phyloP scores from a whole-genome alignment of 2,329 filamentous ascomycete species.

The Ascomycota sp. region DNA sequence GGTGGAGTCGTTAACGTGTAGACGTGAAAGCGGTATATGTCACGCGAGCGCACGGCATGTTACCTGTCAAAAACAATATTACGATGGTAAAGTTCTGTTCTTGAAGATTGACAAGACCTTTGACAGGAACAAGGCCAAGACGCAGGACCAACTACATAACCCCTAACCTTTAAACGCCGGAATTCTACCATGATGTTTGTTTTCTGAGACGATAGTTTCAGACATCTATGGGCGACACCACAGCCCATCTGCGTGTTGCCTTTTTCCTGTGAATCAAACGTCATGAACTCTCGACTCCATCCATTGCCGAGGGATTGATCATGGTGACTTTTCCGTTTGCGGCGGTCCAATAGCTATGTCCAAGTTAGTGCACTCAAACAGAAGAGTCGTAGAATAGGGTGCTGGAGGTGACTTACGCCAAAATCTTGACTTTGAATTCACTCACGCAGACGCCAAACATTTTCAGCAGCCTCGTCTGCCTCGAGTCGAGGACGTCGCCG shows the following conservation, averaged over 20 bases:
- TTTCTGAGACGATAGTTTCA: not conserved
- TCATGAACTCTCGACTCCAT: slow-evolving; percentile 9
- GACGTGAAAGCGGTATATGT: no score
- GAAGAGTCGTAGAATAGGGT: not conserved
- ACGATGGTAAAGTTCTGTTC: no score
- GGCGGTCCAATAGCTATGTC: slow-evolving; percentile 37
- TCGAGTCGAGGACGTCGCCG: slow-evolving; percentile 68
- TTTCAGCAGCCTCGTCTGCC: slow-evolving; percentile 87
- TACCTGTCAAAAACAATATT: no score
- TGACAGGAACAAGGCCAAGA: no score
- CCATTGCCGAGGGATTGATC: slow-evolving; percentile 19
- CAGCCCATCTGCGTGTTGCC: not conserved
- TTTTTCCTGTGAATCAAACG: not conserved
- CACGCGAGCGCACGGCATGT: no score
- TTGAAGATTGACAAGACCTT: no score
- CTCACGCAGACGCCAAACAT: slow-evolving; percentile 78
- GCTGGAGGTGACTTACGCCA: slow-evolving; percentile 36
- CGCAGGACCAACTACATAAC: no score
- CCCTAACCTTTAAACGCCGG: no score
- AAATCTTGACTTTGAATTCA: slow-evolving; percentile 67
- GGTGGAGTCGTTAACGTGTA: not conserved
- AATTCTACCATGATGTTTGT: not conserved
- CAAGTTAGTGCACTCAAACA: not conserved
- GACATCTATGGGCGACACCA: no score
- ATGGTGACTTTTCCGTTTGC: slow-evolving; percentile 39